A percentile compares a stretch with the other conserved stretches of the same genome.
Evolutionary conservation across 805 yeast genomes (phyloP).

Genomic region (Myxozyma udenii): DNA sequence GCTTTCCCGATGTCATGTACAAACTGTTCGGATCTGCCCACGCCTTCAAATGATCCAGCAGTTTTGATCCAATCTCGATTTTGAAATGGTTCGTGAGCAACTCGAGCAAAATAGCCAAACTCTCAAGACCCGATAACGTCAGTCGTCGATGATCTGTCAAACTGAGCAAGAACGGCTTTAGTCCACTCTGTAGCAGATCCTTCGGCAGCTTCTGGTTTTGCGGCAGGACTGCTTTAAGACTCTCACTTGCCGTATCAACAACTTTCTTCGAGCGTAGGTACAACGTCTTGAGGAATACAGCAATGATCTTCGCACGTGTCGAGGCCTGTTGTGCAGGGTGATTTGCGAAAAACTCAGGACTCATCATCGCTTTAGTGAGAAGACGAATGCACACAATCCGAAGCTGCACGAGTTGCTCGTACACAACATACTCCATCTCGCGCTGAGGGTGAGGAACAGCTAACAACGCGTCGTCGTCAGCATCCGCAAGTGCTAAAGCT

Average conservation of each 20-base stretch:
- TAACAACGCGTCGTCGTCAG: slow-evolving; percentile 93
- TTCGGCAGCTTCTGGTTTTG: slow-evolving; percentile 88
- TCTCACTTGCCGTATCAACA: slow-evolving; percentile 90
- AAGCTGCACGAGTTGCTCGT: slow-evolving; percentile 81
- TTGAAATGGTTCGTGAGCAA: slow-evolving; percentile 87
- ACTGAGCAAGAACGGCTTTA: slow-evolving; percentile 93
- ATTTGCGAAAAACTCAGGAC: slow-evolving; percentile 76
- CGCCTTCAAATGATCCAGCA: slow-evolving; percentile 89
- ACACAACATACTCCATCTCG: slow-evolving; percentile 78
- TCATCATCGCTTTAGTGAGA: slow-evolving; percentile 76
- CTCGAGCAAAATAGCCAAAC: slow-evolving; percentile 81
- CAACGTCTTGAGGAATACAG: slow-evolving; percentile 91
- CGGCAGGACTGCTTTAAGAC: slow-evolving; percentile 74
- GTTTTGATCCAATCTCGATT: slow-evolving; percentile 91
- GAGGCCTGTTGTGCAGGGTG: slow-evolving; percentile 49
- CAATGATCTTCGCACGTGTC: slow-evolving; percentile 78
- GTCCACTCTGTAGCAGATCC: slow-evolving; percentile 89
- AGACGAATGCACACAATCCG: slow-evolving; percentile 86
- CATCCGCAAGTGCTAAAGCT: slow-evolving; percentile 91
- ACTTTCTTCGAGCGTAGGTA: slow-evolving; percentile 81
- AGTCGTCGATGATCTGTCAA: slow-evolving; percentile 88
- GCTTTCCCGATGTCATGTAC: slow-evolving; percentile 73
- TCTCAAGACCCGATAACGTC: slow-evolving; percentile 86
- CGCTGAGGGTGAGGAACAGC: slow-evolving; percentile 61
- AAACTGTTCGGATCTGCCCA: slow-evolving; percentile 87